phyloP scores from a whole-genome alignment of 257 asterid species.

The Forsythia suspensa region DNA sequence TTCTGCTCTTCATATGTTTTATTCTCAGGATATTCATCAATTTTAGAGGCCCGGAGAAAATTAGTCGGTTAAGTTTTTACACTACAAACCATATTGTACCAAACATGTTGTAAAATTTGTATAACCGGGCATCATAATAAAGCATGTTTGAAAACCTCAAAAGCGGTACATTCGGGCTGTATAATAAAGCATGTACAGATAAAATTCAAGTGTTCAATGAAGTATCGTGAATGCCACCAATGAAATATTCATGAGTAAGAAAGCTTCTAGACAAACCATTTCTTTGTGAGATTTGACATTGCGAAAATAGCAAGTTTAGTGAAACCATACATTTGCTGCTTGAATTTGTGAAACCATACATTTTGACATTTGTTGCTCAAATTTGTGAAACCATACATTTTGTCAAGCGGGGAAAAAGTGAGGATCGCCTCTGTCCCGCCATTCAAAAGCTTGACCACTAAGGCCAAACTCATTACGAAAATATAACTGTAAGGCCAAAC shows the following conservation, averaged over 20 bases:
- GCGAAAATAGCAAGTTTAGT: slow-evolving; percentile 90
- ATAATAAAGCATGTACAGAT: slow-evolving; percentile 30
- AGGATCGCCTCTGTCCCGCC: no score
- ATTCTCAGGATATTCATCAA: not conserved
- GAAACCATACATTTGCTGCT: no score
- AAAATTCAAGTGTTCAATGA: slow-evolving; percentile 17
- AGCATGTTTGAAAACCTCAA: slow-evolving; percentile 85
- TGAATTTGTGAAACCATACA: no score
- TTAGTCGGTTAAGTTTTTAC: not conserved
- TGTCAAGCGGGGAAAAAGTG: slow-evolving; percentile 35
- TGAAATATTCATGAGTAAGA: not conserved
- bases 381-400: slow-evolving; percentile 56
- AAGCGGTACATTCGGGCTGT: slow-evolving; percentile 97
- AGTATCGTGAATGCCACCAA: slow-evolving; percentile 2
- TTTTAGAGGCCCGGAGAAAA: not conserved
- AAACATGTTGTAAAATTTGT: not conserved
- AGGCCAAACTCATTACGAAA: no score
- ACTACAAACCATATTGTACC: not conserved
- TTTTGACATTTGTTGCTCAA: not conserved
- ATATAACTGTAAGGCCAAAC: no score
- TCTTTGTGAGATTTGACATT: slow-evolving; percentile 95
- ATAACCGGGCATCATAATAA: not conserved
- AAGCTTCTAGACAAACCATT: slow-evolving; percentile 63
- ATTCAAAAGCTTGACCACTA: no score
- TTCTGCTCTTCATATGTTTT: not conserved